phyloP scores from a whole-genome alignment of 805 yeast genomes.

The Torulaspora gathmanii region DNA sequence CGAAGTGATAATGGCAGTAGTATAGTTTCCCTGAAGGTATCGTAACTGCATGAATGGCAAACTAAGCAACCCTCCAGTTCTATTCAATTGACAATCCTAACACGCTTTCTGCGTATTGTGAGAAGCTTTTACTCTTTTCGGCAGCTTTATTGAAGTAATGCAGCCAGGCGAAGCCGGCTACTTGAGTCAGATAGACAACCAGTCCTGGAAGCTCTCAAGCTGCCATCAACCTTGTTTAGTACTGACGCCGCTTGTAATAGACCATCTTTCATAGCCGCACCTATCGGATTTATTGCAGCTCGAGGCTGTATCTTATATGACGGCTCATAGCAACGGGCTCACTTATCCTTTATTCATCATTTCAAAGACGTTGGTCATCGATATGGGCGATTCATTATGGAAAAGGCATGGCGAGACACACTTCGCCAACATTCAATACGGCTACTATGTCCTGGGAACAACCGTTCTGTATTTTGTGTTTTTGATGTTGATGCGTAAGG shows the following conservation, averaged over 20 bases:
- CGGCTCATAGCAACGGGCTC: background rate
- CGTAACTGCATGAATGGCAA: too few species aligned
- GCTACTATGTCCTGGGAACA: conserved; percentile 46
- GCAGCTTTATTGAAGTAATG: too few species aligned
- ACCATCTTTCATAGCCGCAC: background rate
- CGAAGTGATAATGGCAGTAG: too few species aligned
- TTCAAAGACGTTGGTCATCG: background rate
- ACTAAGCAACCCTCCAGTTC: too few species aligned
- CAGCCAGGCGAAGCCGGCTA: too few species aligned
- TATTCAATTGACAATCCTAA: too few species aligned
- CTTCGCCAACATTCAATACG: conserved; percentile 54
- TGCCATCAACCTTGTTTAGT: background rate
- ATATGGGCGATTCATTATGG: conserved; percentile 4
- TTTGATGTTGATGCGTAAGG: conserved; percentile 35
- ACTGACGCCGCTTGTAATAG: background rate
- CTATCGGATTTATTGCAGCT: background rate
- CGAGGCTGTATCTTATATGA: background rate
- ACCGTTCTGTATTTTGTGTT: conserved; percentile 40
- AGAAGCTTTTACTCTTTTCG: too few species aligned
- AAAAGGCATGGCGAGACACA: conserved; percentile 53
- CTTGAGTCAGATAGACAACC: background rate
- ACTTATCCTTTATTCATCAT: background rate
- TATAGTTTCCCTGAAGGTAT: too few species aligned
- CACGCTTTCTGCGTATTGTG: too few species aligned
- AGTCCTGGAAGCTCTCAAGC: background rate